A percentile compares a stretch with the other conserved stretches of the same genome.
Evolutionary conservation across 129 eudicot species (phyloP).

Genomic region (Oenanthe sinensis): DNA sequence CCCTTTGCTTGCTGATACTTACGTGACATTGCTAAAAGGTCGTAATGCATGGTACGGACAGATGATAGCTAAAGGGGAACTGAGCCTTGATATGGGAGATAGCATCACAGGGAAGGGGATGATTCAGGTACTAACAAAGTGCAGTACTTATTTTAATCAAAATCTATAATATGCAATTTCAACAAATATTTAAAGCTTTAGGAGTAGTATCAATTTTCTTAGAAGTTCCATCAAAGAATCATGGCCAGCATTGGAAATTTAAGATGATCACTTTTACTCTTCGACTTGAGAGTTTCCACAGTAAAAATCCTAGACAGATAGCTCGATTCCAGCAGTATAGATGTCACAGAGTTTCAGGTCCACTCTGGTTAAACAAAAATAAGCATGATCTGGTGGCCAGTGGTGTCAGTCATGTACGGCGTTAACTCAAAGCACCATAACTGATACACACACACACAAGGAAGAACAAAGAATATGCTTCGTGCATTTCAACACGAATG

Average conservation of each 20-base stretch:
- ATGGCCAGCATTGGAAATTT: not conserved
- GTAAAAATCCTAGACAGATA: not conserved
- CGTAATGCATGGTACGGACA: constrained; percentile 97
- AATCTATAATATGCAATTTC: not conserved
- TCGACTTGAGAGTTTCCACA: not conserved
- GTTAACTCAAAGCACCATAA: not conserved
- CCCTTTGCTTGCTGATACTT: constrained; percentile 88
- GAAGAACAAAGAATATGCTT: not conserved
- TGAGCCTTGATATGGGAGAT: constrained; percentile 86
- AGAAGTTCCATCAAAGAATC: not conserved
- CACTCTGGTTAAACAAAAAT: not conserved
- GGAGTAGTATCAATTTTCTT: not conserved
- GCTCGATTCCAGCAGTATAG: not conserved
- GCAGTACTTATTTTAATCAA: not conserved
- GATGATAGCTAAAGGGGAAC: constrained; percentile 79
- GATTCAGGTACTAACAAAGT: constrained; percentile 51
- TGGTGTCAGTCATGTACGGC: not conserved
- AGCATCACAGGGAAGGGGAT: constrained; percentile 89
- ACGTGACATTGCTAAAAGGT: constrained; percentile 80
- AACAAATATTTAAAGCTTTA: not conserved
- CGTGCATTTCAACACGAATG: not conserved
- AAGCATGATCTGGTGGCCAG: not conserved
- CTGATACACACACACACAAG: not conserved
- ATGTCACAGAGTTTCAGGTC: not conserved
- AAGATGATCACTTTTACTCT: not conserved